Base-by-base conservation (phyloP, 176 grass and related monocot genomes). In the Juncus effusus region DNA sequence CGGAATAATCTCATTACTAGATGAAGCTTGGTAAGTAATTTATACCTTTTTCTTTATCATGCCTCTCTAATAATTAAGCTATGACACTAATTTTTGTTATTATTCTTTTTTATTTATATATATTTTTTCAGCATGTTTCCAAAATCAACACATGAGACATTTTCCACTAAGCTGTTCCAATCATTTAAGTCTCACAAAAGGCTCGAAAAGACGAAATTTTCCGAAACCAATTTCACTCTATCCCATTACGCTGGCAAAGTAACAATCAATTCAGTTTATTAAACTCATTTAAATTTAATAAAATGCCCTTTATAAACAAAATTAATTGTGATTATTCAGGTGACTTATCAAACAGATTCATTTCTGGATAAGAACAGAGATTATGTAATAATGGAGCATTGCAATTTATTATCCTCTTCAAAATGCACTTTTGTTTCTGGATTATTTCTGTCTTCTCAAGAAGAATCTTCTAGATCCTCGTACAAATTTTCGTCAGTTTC, bases 181-280 rank as follows among this genome's bases (percentile, higher is more conserved):
- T 89, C 80, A 73, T 84, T 99, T 7, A 68, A 72, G 63, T 93
- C 80, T 49, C 88, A 99, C 76, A 67, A 78, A 60, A 99, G 88
- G 80, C 80, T 99, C 53, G 94, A 84, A 80, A 99, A 84, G 76
- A 91, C 86, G 54, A 99, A 99, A 58, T 93, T 99, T 42, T 93
- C 88, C 40, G 85, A 99, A 84, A 99, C 94, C 74, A 85, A 99
- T 99, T 99, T 99, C 77, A 84, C 75, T 41, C 74, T 99, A 58
- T 86, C 82, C 51, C 94, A 99, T 75, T 99, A 99, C 76, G 94
- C 94, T 42, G 94, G 94, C 61, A 99, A 99, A 83, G 94, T 99
- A 82, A 70, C 47, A 14, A 28, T 47, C 38, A 2, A 38, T 44
- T 16, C 5, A 16, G 7, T 59, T 13, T 28, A 28, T 28, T 28